Evolutionary conservation across 345 rosid genomes (phyloP).

Genomic region (Cochlearia excelsa): DNA sequence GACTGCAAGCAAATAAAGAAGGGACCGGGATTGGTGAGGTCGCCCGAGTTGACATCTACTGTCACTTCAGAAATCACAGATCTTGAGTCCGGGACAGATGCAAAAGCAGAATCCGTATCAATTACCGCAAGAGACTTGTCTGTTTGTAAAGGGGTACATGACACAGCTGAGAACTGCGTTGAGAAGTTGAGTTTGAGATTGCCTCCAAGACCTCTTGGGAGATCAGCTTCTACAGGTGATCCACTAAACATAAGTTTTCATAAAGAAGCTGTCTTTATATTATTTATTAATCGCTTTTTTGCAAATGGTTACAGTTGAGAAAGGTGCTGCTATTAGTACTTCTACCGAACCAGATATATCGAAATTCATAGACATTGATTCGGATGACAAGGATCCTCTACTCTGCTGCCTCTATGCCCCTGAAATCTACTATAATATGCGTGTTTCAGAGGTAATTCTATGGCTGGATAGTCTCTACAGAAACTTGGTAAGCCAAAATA

Average conservation of each 20-base stretch:
- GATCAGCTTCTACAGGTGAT: constrained; percentile 36
- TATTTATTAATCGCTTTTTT: background rate
- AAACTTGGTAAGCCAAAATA: constrained; percentile 12
- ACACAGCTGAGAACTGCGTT: constrained; percentile 22
- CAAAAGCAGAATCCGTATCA: constrained; percentile 21
- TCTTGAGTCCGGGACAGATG: constrained; percentile 23
- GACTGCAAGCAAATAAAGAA: constrained; percentile 48
- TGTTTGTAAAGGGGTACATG: constrained; percentile 12
- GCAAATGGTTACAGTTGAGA: constrained; percentile 44
- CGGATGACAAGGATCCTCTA: constrained; percentile 59
- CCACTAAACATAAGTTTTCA: background rate
- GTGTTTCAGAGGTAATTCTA: constrained; percentile 71
- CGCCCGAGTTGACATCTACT: constrained; percentile 44
- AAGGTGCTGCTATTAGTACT: constrained; percentile 31
- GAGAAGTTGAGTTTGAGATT: constrained; percentile 22
- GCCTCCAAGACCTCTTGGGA: constrained; percentile 34
- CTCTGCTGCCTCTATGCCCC: constrained; percentile 78
- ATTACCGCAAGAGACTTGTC: constrained; percentile 15
- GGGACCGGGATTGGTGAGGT: constrained; percentile 28
- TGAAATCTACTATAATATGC: constrained; percentile 67
- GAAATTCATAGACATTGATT: constrained; percentile 60
- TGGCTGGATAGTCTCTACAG: constrained; percentile 10
- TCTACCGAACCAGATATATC: constrained; percentile 36
- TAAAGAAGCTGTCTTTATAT: background rate
- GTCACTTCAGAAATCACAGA: constrained; percentile 32